These are phyloP conservation scores for Ceratobasidium sp. DNA, from an alignment of 1,284 basidiomycete species.

Conservation along the genomic window DNA sequence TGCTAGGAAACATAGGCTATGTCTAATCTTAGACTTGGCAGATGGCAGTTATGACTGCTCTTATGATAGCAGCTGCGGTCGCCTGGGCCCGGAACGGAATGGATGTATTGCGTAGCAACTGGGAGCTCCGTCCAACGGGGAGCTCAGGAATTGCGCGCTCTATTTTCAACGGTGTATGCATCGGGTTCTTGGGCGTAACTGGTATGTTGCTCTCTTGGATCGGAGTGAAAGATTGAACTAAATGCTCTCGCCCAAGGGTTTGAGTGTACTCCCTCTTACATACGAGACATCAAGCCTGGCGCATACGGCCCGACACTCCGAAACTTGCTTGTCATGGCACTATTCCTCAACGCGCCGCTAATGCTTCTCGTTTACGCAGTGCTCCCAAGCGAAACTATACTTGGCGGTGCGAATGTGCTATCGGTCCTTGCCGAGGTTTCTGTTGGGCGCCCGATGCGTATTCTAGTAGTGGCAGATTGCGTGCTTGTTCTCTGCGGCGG, in stretches of 20 bases:
- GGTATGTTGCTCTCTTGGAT: constrained; percentile 55
- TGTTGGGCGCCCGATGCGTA: constrained; percentile 71
- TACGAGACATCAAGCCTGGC: constrained; percentile 68
- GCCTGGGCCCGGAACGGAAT: constrained; percentile 68
- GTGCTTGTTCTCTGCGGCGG: constrained; percentile 76
- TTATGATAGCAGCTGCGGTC: constrained; percentile 65
- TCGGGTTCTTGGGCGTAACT: constrained; percentile 77
- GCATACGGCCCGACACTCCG: constrained; percentile 70
- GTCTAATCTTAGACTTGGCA: constrained; percentile 52
- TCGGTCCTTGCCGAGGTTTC: constrained; percentile 72
- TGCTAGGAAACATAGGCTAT: not conserved
- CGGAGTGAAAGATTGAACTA: not conserved
- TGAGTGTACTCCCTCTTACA: constrained; percentile 68
- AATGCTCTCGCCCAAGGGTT: constrained; percentile 59
- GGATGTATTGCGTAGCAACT: constrained; percentile 67
- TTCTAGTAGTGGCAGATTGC: constrained; percentile 73
- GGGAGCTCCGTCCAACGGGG: constrained; percentile 59
- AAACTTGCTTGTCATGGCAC: constrained; percentile 72
- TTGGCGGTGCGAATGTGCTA: constrained; percentile 69
- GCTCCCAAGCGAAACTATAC: constrained; percentile 66
- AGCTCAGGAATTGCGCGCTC: constrained; percentile 59
- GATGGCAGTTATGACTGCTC: constrained; percentile 68
- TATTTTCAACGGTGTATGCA: constrained; percentile 73
- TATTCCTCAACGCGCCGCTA: constrained; percentile 67
- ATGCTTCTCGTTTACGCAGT: constrained; percentile 71